Percentiles rank a stretch among this genome's conserved stretches.
These are phyloP conservation scores for Colletotrichum somersetense DNA, from an alignment of 2,329 filamentous ascomycete species.

Conservation along the genomic window DNA sequence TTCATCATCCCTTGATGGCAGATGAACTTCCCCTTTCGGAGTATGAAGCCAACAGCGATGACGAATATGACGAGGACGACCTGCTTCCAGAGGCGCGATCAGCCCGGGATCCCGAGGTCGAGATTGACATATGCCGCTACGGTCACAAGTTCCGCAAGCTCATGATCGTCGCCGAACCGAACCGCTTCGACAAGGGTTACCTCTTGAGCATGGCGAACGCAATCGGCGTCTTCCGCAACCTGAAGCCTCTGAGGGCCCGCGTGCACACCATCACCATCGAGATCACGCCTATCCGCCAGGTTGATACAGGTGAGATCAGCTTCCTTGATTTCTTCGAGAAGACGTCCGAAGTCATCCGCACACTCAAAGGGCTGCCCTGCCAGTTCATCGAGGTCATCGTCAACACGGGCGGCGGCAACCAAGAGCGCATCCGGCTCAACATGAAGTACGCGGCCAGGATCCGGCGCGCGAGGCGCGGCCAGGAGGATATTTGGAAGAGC, in stretches of 20 bases:
- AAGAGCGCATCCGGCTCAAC: constrained; percentile 31
- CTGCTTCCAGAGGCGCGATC: constrained; percentile 11
- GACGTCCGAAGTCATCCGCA: constrained; percentile 47
- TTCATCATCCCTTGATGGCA: constrained; percentile 13
- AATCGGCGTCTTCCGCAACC: constrained; percentile 51
- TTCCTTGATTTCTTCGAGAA: constrained; percentile 54
- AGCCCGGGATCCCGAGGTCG: constrained; percentile 41
- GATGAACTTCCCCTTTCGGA: constrained; percentile 18
- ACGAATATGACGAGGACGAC: constrained; percentile 21
- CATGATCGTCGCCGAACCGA: constrained; percentile 58
- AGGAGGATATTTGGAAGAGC: constrained; percentile 42
- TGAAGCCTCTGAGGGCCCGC: constrained; percentile 41
- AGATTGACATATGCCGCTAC: constrained; percentile 54
- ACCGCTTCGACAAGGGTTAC: constrained; percentile 50
- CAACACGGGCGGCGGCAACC: constrained; percentile 41
- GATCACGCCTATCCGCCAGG: constrained; percentile 49
- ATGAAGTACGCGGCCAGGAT: constrained; percentile 31
- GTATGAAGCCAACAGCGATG: constrained; percentile 16
- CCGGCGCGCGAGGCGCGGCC: constrained; percentile 27
- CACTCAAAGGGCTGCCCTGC: constrained; percentile 51
- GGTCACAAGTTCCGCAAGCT: constrained; percentile 57
- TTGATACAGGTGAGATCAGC: constrained; percentile 46
- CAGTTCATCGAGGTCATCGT: constrained; percentile 54
- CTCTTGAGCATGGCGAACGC: constrained; percentile 51
- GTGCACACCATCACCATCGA: constrained; percentile 60